Conservation (phyloP, 176 grass and related monocot genomes). For the Zea mays region Zm-B73-REFERENCE-NAM-5.0 NC_050098.1:176860501-176861000, state of each 20-base stretch:
- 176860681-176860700: not conserved
- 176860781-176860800: not conserved
- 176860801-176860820: not conserved
- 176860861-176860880: not conserved
- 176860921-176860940: not conserved
- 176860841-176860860: slow-evolving; percentile 1
- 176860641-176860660: not conserved
- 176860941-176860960: not conserved
- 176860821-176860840: not conserved
- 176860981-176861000: not conserved
- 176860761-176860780: not conserved
- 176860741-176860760: not conserved
- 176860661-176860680: not conserved
- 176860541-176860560: no score
- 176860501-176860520: no score
- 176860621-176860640: no score
- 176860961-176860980: no score
- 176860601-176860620: no score
- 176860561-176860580: no score
- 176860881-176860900: not conserved
- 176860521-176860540: no score
- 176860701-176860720: not conserved
- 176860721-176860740: slow-evolving; percentile 27
- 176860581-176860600: no score
- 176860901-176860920: not conserved